Evolutionary conservation across 2,329 filamentous ascomycete genomes (phyloP).

Genomic region (Alternaria arbusti): DNA sequence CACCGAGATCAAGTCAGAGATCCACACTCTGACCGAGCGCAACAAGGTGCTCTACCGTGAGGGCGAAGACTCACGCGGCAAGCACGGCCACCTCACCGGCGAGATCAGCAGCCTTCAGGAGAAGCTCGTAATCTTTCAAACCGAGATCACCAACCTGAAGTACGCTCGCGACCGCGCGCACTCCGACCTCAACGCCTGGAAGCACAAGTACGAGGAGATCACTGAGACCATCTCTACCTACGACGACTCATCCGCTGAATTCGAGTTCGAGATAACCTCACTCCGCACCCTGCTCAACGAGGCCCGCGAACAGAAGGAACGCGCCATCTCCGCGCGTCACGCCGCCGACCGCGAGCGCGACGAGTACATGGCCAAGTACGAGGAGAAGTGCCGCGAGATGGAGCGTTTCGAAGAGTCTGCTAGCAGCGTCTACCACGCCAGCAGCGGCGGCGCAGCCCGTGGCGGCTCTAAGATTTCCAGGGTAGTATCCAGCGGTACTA

Average conservation of each 20-base stretch:
- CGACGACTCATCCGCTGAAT: conserved; percentile 24
- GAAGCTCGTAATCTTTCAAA: conserved; percentile 23
- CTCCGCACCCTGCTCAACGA: conserved; percentile 28
- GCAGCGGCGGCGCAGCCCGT: conserved; percentile 1
- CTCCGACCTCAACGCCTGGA: conserved; percentile 28
- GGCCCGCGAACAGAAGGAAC: conserved; percentile 33
- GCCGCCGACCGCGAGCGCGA: conserved; percentile 33
- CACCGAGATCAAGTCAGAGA: conserved; percentile 19
- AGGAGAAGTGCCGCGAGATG: conserved; percentile 35
- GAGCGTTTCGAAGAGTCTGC: conserved; percentile 28
- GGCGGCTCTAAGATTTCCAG: conserved; percentile 9
- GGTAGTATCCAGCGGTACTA: conserved; percentile 23
- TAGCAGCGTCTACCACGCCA: conserved; percentile 19
- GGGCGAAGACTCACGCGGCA: conserved; percentile 23
- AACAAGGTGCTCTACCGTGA: conserved; percentile 25
- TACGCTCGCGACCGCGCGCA: conserved; percentile 26
- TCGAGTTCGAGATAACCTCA: conserved; percentile 33
- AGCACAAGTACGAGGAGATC: conserved; percentile 32
- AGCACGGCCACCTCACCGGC: conserved; percentile 18
- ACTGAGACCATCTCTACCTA: conserved; percentile 31
- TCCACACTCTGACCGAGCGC: conserved; percentile 24
- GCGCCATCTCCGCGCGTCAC: conserved; percentile 27
- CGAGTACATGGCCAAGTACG: conserved; percentile 28
- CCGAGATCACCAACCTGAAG: conserved; percentile 27
- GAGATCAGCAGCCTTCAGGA: conserved; percentile 23